Percentiles rank a stretch among this genome's conserved stretches.
These are phyloP conservation scores for Shiraia bambusicola DNA, from an alignment of 2,329 filamentous ascomycete genomes.

Conservation along the genomic window DNA sequence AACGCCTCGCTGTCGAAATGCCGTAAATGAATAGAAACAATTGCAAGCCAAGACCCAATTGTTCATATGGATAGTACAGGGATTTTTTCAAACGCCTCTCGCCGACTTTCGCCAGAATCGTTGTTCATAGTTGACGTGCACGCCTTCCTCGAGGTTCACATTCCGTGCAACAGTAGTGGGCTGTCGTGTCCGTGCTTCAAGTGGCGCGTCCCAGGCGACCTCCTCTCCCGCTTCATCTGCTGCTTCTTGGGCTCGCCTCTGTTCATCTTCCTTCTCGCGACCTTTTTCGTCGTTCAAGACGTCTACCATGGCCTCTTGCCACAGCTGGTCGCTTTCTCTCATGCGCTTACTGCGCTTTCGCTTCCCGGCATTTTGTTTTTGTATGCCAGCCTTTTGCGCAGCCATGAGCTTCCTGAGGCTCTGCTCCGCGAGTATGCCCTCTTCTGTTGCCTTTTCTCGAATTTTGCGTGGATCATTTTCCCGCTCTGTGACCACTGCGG, in stretches of 20 bases:
- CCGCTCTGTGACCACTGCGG: conserved; percentile 59
- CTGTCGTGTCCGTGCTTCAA: conserved; percentile 27
- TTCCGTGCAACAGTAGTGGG: conserved; percentile 30
- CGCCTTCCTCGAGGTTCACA: conserved; percentile 39
- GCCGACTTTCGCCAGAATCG: conserved; percentile 57
- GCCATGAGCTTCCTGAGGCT: conserved; percentile 61
- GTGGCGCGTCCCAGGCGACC: conserved; percentile 22
- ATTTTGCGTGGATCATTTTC: conserved; percentile 62
- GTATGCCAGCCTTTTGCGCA: conserved; percentile 50
- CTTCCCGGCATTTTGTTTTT: conserved; percentile 37
- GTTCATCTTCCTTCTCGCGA: conserved; percentile 27
- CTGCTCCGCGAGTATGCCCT: conserved; percentile 66
- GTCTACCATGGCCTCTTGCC: conserved; percentile 59
- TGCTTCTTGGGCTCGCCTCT: conserved; percentile 18
- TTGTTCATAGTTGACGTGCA: conserved; percentile 62
- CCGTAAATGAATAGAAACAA: conserved; percentile 16
- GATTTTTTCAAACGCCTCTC: conserved; percentile 18
- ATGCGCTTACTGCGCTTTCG: conserved; percentile 45
- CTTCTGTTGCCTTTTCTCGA: conserved; percentile 64
- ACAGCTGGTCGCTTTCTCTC: conserved; percentile 53
- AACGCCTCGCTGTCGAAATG: conserved; percentile 46
- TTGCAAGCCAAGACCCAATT: not conserved
- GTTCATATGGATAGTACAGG: not conserved
- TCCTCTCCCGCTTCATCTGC: conserved; percentile 25
- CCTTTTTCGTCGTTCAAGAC: conserved; percentile 47